phyloP scores from a whole-genome alignment of 2,329 filamentous ascomycete genomes.

The Beauveria brongniartii region DNA sequence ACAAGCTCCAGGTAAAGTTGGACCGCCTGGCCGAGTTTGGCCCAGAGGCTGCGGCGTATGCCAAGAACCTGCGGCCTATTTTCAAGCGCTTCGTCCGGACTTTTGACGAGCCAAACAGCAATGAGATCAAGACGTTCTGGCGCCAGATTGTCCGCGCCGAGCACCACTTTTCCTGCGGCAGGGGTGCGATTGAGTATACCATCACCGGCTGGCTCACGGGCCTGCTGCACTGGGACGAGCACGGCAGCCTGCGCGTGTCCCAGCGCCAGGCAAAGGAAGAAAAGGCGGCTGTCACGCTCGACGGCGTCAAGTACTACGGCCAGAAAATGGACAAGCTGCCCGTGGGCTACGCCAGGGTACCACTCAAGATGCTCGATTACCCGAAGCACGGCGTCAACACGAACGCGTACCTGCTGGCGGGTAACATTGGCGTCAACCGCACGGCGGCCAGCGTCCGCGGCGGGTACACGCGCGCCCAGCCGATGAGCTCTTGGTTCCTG shows the following conservation, averaged over 20 bases:
- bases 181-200: slow-evolving; percentile 25
- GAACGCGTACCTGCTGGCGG: slow-evolving; percentile 29
- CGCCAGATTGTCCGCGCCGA: slow-evolving; percentile 29
- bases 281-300: slow-evolving; percentile 17
- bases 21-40: slow-evolving; percentile 37
- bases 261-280: background rate
- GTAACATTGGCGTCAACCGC: slow-evolving; percentile 28
- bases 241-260: slow-evolving; percentile 22
- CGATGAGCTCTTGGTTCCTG: slow-evolving; percentile 33
- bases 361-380: slow-evolving; percentile 29
- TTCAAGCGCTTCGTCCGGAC: slow-evolving; percentile 34
- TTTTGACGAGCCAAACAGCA: slow-evolving; percentile 31
- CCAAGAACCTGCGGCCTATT: slow-evolving; percentile 33
- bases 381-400: slow-evolving; percentile 19
- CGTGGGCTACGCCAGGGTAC: slow-evolving; percentile 32
- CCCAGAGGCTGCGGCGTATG: slow-evolving; percentile 31
- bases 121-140: slow-evolving; percentile 34
- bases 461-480: slow-evolving; percentile 23
- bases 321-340: slow-evolving; percentile 23
- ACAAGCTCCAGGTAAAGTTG: slow-evolving; percentile 30
- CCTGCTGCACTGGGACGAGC: slow-evolving; percentile 35
- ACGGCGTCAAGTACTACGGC: slow-evolving; percentile 23
- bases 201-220: slow-evolving; percentile 41
- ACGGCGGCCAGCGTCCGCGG: slow-evolving; percentile 13
- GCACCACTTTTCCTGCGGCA: slow-evolving; percentile 22